These are phyloP conservation scores for Linnemannia zychae DNA, from an alignment of 192 early-diverging fungal genomes.

Conservation along the genomic window DNA sequence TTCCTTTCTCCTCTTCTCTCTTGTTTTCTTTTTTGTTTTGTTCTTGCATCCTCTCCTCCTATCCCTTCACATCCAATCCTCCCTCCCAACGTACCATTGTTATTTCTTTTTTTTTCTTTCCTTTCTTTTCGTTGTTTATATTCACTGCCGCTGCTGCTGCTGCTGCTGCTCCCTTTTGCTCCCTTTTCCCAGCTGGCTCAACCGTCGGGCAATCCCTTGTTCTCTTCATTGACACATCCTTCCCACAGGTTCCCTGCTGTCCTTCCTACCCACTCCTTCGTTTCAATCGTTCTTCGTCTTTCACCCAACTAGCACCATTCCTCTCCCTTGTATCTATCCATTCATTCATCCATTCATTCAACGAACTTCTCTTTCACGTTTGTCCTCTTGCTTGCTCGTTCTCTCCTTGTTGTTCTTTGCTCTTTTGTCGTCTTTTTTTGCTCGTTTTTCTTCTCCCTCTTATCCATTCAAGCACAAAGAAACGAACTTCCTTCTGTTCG, in stretches of 20 bases:
- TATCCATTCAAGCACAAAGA: neutral
- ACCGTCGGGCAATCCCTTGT: neutral
- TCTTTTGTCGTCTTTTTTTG: neutral
- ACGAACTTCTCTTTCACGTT: neutral
- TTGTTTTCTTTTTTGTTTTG: neutral
- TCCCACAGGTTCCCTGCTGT: neutral
- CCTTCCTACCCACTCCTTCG: slow-evolving; percentile 2
- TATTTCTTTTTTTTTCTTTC: neutral
- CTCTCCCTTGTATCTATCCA: neutral
- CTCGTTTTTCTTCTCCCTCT: neutral
- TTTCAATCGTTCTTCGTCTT: neutral
- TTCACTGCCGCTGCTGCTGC: neutral
- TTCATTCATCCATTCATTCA: neutral
- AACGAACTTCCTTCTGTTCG: neutral
- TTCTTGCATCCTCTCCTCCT: neutral
- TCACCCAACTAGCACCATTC: neutral
- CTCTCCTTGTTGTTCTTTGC: neutral
- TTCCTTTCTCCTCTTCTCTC: neutral
- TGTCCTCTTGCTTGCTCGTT: neutral
- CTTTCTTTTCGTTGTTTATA: neutral
- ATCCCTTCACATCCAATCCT: neutral
- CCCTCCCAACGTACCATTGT: slow-evolving; percentile 1
- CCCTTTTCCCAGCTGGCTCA: neutral
- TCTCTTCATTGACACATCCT: neutral
- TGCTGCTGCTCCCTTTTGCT: neutral